Base-by-base conservation (phyloP, 352 stramenopile genomes). In the Phytophthora megakarya region DNA sequence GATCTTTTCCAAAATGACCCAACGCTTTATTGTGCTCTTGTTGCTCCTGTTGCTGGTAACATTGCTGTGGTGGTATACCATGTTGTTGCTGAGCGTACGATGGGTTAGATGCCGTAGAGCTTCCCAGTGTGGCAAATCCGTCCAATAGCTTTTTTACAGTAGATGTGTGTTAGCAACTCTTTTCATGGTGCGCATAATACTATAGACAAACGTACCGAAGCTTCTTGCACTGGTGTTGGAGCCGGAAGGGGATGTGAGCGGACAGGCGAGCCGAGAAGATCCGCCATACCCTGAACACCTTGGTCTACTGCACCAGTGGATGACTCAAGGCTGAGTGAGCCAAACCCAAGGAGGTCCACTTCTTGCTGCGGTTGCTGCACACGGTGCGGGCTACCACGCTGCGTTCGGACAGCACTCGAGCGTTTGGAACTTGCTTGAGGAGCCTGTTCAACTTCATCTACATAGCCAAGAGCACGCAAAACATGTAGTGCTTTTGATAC, bases 321-420 rank as follows among this genome's bases (percentile, higher is more conserved):
- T 23, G 66, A 70, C 4, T 80, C 67, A 28, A 96, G 76, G 49
- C 51, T 86, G 3, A 93, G 65, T 10, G 67, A 72, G 18, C 78
- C 78, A 52, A 96, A 83, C 10, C 85, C 87, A 33, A 96, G 68
- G 32, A 96, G 88, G 42, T 96, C 87, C 11, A 93, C 83, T 60
- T 93, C 85, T 44, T 78, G 68, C 26, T 76, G 69, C 23, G 68
- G 39, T 23, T 64, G 48, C 35, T 61, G 58, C 35, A 52, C 26
- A n/a, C 42, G 57, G 13, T 25, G 76, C 35, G 37, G 60, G 45
- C 48, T 81, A 38, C 45, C 45, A 50, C 48, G 59, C 43, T 65
- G 58, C 30, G 45, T 21, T 47, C 61, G 65, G 47, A 44, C 40
- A 33, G 52, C 38, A 45, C 33, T 40, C 21, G 38, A 42, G 44